These are phyloP conservation scores for Pulicaria dysenterica DNA, from an alignment of 129 eudicot genomes.

Conservation along the genomic window DNA sequence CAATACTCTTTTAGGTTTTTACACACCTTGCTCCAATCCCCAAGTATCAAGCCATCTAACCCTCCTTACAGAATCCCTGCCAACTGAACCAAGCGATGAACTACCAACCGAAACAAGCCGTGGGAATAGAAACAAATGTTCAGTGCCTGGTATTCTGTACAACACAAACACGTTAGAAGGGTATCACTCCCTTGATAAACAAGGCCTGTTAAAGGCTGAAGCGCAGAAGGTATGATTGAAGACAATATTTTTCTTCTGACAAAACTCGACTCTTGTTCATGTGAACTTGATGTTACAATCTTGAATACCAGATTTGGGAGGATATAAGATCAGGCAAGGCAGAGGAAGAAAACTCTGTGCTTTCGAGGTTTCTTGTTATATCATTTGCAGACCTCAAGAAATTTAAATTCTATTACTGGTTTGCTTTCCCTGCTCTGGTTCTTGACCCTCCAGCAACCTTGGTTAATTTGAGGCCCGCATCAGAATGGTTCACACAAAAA, in stretches of 20 bases:
- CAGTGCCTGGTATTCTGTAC: slow-evolving; percentile 76
- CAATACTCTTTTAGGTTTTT: slow-evolving; percentile 57
- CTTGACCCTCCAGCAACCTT: slow-evolving; percentile 85
- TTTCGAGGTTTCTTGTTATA: slow-evolving; percentile 74
- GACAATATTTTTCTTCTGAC: background rate
- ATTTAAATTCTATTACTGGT: slow-evolving; percentile 71
- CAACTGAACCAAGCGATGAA: slow-evolving; percentile 60
- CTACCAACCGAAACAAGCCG: slow-evolving; percentile 34
- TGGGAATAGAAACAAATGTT: slow-evolving; percentile 83
- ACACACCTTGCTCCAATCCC: slow-evolving; percentile 72
- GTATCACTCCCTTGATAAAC: slow-evolving; percentile 67
- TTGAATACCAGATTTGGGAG: slow-evolving; percentile 67
- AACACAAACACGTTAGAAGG: slow-evolving; percentile 87
- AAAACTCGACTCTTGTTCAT: background rate
- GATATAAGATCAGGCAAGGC: slow-evolving; percentile 75
- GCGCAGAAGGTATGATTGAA: slow-evolving; percentile 59
- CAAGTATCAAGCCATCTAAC: slow-evolving; percentile 76
- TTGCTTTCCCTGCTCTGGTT: slow-evolving; percentile 87
- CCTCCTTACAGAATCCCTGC: slow-evolving; percentile 77
- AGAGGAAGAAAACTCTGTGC: slow-evolving; percentile 65
- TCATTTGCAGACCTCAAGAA: slow-evolving; percentile 91
- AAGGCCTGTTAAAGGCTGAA: slow-evolving; percentile 61
- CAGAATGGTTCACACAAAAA: slow-evolving; percentile 65
- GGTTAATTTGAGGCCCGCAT: slow-evolving; percentile 68
- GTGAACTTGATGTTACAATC: slow-evolving; percentile 5